Conservation (phyloP, 495 filamentous ascomycete species). For the Hypoxylon lenormandii region DNA sequence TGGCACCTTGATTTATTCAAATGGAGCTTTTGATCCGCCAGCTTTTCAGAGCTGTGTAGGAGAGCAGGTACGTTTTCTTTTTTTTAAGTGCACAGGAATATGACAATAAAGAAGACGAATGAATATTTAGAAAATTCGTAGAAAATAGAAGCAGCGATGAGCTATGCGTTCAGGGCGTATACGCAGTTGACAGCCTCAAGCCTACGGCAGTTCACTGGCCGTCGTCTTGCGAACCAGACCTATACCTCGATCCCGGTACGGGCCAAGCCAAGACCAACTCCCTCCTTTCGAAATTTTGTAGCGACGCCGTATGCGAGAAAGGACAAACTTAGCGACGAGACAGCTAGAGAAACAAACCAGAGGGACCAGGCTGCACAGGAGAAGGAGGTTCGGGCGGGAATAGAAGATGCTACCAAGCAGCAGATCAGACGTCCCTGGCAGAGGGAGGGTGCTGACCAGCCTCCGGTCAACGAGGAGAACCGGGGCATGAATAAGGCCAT, state of each 20-base stretch:
- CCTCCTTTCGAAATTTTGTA: slow-evolving; percentile 19
- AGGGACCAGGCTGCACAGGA: slow-evolving; percentile 55
- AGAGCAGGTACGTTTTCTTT: slow-evolving; percentile 5
- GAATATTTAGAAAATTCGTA: slow-evolving; percentile 15
- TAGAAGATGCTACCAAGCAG: slow-evolving; percentile 48
- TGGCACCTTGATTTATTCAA: slow-evolving; percentile 5
- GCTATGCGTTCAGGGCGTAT: slow-evolving; percentile 48
- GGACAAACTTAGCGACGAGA: slow-evolving; percentile 40
- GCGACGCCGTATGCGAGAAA: slow-evolving; percentile 20
- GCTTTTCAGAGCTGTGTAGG: slow-evolving; percentile 17
- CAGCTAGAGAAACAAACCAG: slow-evolving; percentile 54
- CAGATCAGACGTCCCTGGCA: slow-evolving; percentile 72
- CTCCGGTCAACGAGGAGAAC: slow-evolving; percentile 61
- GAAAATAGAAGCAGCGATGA: slow-evolving; percentile 48
- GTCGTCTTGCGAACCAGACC: slow-evolving; percentile 13
- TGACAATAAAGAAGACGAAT: background rate
- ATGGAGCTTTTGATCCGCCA: slow-evolving; percentile 33
- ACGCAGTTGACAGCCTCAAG: slow-evolving; percentile 43
- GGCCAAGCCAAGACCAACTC: background rate
- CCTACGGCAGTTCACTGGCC: slow-evolving; percentile 29
- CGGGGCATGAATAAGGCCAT: slow-evolving; percentile 62
- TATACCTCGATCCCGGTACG: background rate
- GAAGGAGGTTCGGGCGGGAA: slow-evolving; percentile 52
- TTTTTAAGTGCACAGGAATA: background rate
- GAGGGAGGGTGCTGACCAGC: slow-evolving; percentile 71